Base-by-base conservation (phyloP, 345 rosid genomes). In the Corymbia maculata region DNA sequence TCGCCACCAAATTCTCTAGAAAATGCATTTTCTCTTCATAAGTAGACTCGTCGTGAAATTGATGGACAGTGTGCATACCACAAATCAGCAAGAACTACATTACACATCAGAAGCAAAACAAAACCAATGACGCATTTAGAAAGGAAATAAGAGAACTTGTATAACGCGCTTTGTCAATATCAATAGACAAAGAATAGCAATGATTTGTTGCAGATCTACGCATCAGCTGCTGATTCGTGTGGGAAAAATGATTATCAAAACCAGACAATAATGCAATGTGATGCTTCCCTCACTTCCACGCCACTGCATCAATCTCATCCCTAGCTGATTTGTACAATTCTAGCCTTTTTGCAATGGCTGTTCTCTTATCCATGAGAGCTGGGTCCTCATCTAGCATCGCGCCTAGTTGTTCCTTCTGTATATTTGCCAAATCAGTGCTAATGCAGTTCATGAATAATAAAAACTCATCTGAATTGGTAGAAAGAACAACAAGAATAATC, bases 321-420 rank as follows among this genome's bases (percentile, higher is more conserved):
- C 99, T 93, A 24, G 99, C 99, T 16, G 97, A 94, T 89, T 98
- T 97, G 95, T 98, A 97, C 55, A 98, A 95, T 89, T 97, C 98
- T 6, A 97, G 99, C 92, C 99, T 94, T 90, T 96, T 96, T 10
- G 97, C 98, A 9, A 98, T 91, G 79, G 92, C 85, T 79, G 91
- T 88, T 92, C 99, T 96, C 91, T 90, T 94, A 55, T 95, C 99
- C 99, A 98, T 98, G 44, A 98, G 95, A 85, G 96, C 96, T 11
- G 99, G 99, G 90, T 98, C 99, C 92, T 98, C 99, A 68, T 97
- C 99, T 93, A 98, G 89, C 99, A 97, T 98, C 17, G 94, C 93
- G 6, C 99, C 96, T 28, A 98, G 97, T 91, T 93, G 93, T 93
- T 96, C 99, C 92, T 92, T 97, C 99, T 98, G 94, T 92, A 85